Conservation (phyloP, 495 filamentous ascomycete species). For the Hypoxylon intermedium region DNA sequence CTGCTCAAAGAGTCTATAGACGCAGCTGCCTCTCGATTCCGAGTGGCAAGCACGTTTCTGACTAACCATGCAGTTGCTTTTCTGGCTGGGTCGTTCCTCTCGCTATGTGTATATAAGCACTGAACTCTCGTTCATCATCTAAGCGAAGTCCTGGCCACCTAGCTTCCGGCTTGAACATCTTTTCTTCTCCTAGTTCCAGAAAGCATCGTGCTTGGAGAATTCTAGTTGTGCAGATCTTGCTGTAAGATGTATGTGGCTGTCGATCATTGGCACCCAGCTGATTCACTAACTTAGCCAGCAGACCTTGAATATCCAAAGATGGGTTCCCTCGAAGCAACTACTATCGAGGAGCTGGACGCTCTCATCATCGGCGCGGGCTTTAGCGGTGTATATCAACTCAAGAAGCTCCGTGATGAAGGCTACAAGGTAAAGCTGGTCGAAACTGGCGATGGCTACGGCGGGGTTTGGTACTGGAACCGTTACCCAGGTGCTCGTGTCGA, state of each 20-base stretch:
- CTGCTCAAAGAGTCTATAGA: not conserved
- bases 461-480: constrained; percentile 62
- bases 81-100: not conserved
- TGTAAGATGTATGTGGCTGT: not conserved
- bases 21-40: not conserved
- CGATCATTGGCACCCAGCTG: not conserved
- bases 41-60: not conserved
- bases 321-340: constrained; percentile 22
- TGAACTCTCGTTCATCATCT: not conserved
- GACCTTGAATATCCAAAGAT: constrained; percentile 5
- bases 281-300: not conserved
- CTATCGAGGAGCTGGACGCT: constrained; percentile 52
- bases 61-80: not conserved
- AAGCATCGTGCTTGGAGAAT: too few relatives aligned
- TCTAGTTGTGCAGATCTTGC: too few relatives aligned
- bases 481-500: constrained; percentile 64
- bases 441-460: constrained; percentile 55
- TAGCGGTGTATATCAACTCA: constrained; percentile 44
- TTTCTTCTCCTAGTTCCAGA: not conserved
- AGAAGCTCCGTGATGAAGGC: constrained; percentile 41
- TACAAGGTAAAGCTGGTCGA: constrained; percentile 55
- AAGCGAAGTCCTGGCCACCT: not conserved
- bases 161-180: not conserved
- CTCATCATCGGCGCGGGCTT: constrained; percentile 63
- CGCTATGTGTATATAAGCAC: not conserved